Base-by-base conservation (phyloP, 176 grass and related monocot species). In the Bolboschoenus planiculmis region DNA sequence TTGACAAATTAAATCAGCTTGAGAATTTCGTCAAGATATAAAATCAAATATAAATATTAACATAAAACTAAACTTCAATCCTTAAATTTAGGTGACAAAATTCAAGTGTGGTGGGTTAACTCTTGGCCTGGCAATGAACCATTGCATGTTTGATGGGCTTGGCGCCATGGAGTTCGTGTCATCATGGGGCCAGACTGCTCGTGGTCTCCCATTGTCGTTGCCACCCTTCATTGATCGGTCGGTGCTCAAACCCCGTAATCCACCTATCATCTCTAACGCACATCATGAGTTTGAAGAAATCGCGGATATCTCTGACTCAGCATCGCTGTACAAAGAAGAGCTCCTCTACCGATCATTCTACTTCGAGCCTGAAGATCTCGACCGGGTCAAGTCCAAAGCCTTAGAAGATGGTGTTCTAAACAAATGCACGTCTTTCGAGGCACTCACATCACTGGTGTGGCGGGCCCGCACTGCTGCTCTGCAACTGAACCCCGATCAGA, bases 161-260 rank as follows among this genome's bases (percentile, higher is more conserved):
- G 89, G 89, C 13, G 96, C 96, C 18, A 99, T 99, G 96, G 96
- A 95, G 82, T 99, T 99, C 81, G 96, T 99, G 39, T 93, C 87
- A 84, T 99, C 96, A 30, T 99, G 92, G 96, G 96, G 85, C 2
- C 92, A 99, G 84, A 99, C 89, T 20, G 96, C 96, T 2, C 86
- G 92, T 7, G 92, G 92, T 48, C 89, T 83, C 31, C 54, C 90
- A 72, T 84, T 99, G 60, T 88, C 86, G 0, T 82, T 93, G 15
- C 91, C 92, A 21, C 96, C 96, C 0, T 83, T 87, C 91, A 55
- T 99, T 1, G 92, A 99, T 84, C 92, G 96, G 20, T 60, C 67
- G 5, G 0, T 99, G 8, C 92, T 99, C 39, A 64, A 56, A 35
- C 13, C 96, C 30, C 87, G 92, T 18, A 48, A 77, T 44, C 92